Evolutionary conservation across 257 asterid genomes (phyloP).

Genomic region (Thymus quinquecostatus): DNA sequence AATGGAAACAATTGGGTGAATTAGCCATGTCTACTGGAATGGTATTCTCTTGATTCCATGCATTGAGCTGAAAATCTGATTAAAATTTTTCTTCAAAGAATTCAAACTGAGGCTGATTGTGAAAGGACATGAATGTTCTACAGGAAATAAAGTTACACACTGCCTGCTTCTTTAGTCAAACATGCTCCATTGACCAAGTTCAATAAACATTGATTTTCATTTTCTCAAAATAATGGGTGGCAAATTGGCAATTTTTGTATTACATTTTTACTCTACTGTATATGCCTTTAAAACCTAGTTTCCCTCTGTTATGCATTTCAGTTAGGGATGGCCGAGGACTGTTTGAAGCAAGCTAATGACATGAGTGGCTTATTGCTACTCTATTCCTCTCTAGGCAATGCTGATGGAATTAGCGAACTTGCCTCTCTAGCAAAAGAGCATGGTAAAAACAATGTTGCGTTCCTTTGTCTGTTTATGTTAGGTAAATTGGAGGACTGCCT

Average conservation of each 20-base stretch:
- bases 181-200: constrained; percentile 7
- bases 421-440: constrained; percentile 79
- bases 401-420: constrained; percentile 76
- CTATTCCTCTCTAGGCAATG: constrained; percentile 87
- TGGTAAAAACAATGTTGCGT: constrained; percentile 90
- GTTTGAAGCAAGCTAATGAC: constrained; percentile 92
- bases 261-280: not conserved
- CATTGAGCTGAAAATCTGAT: constrained; percentile 23
- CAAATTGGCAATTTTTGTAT: constrained; percentile 1
- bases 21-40: constrained; percentile 92
- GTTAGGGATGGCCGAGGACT: constrained; percentile 92
- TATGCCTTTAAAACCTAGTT: constrained; percentile 11
- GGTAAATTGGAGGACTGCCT: constrained; percentile 87
- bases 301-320: constrained; percentile 41
- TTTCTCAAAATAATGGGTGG: not conserved
- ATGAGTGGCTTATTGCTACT: constrained; percentile 90
- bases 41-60: constrained; percentile 51
- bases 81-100: constrained; percentile 5
- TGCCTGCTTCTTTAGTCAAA: not conserved
- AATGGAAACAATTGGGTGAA: constrained; percentile 99
- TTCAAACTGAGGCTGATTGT: constrained; percentile 6
- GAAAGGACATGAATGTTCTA: not conserved
- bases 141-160: not conserved
- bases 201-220: constrained; percentile 9
- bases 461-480: constrained; percentile 77